Evolutionary conservation across 305 asterid species (phyloP).

Genomic region (Plantago coronopus): DNA sequence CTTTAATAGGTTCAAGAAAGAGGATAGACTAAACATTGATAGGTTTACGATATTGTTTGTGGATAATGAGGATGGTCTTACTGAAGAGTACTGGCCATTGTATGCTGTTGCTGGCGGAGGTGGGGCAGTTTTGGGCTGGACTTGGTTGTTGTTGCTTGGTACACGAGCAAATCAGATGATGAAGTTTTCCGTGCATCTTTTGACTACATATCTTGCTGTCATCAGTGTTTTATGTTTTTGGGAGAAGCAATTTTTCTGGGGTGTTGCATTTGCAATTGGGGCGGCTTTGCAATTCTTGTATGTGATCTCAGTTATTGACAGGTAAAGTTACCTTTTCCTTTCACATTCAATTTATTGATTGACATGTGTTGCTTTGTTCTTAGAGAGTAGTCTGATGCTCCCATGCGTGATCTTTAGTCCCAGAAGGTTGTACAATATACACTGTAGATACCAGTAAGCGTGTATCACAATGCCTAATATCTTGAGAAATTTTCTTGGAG

Average conservation of each 20-base stretch:
- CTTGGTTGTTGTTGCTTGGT: conserved; percentile 83
- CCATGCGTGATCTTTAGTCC: too few relatives aligned
- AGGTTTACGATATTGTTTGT: conserved; percentile 66
- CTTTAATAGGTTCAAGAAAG: conserved; percentile 68
- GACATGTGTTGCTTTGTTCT: too few relatives aligned
- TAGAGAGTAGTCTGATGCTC: too few relatives aligned
- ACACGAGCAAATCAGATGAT: conserved; percentile 70
- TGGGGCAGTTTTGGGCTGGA: conserved; percentile 74
- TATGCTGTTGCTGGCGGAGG: conserved; percentile 76
- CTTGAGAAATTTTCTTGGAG: too few relatives aligned
- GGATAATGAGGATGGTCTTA: conserved; percentile 73
- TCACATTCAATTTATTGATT: background rate
- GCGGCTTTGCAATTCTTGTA: conserved; percentile 86
- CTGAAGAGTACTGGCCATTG: conserved; percentile 90
- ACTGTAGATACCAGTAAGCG: too few relatives aligned
- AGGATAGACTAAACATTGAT: conserved; percentile 87
- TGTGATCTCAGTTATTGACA: conserved; percentile 80
- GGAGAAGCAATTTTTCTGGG: conserved; percentile 81
- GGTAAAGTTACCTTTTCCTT: conserved; percentile 39
- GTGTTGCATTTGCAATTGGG: conserved; percentile 82
- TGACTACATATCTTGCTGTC: conserved; percentile 95
- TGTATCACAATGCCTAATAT: too few relatives aligned
- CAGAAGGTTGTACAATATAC: too few relatives aligned
- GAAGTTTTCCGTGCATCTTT: conserved; percentile 80
- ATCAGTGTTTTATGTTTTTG: conserved; percentile 88